These are phyloP conservation scores for Circinella minor DNA, from an alignment of 371 early-diverging fungal genomes.

Conservation along the genomic window DNA sequence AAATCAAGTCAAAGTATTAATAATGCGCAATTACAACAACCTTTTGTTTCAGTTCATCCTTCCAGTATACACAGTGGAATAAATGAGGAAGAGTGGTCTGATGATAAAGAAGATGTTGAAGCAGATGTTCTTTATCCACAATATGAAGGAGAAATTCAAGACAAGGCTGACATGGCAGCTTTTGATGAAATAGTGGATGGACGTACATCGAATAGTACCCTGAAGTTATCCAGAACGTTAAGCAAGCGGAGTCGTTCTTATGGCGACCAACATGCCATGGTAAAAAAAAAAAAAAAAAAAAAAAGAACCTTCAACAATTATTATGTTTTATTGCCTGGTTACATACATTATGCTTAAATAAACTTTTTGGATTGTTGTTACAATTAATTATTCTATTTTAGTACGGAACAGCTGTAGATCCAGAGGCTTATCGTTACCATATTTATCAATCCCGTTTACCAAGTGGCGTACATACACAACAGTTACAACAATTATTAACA, in stretches of 20 bases:
- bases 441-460: conserved; percentile 12
- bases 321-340: too few relatives aligned
- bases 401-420: not conserved
- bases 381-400: not conserved
- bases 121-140: conserved; percentile 45
- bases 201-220: conserved; percentile 22
- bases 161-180: conserved; percentile 33
- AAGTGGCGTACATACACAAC: conserved; percentile 2
- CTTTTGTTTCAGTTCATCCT: not conserved
- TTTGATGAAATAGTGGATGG: conserved; percentile 37
- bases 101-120: conserved; percentile 32
- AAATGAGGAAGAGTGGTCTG: not conserved
- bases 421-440: conserved; percentile 25
- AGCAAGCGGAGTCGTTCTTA: conserved; percentile 28
- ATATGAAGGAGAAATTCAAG: conserved; percentile 23
- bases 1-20: not conserved
- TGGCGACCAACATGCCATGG: conserved; percentile 11
- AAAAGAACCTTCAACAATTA: too few relatives aligned
- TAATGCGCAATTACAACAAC: not conserved
- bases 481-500: conserved; percentile 25
- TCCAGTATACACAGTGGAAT: not conserved
- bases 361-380: too few relatives aligned
- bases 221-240: conserved; percentile 30
- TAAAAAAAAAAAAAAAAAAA: conserved; percentile 19
- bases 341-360: too few relatives aligned